A percentile compares a stretch with the other conserved stretches of the same genome.
Conservation (phyloP, 2,329 filamentous ascomycete species). For the Penicillium verrucosum region DNA sequence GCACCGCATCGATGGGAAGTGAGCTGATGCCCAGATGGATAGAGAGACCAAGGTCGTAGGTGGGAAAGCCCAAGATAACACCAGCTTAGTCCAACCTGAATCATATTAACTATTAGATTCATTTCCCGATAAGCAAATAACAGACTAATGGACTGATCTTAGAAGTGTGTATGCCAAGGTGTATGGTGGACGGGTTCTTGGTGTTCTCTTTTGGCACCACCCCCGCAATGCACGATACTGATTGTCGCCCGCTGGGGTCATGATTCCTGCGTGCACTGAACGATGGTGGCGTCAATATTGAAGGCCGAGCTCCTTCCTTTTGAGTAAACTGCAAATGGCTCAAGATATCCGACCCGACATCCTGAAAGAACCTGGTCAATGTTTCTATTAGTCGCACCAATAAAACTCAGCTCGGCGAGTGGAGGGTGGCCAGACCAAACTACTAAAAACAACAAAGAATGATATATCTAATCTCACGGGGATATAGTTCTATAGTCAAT, state of each 20-base stretch:
- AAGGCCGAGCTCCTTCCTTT: neutral
- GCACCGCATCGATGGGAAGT: neutral
- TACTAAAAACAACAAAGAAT: neutral
- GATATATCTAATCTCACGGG: neutral
- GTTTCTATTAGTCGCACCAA: neutral
- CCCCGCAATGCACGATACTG: too few species aligned
- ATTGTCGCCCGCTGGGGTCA: neutral
- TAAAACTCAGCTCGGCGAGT: neutral
- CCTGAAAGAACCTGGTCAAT: neutral
- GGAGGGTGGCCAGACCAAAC: neutral
- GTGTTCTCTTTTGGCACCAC: neutral
- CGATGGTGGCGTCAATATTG: neutral
- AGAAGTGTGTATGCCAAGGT: neutral
- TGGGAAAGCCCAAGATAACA: too few species aligned
- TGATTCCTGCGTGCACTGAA: neutral
- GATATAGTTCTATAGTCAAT: neutral
- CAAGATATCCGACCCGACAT: neutral
- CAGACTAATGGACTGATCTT: neutral
- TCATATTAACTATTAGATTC: fast-evolving
- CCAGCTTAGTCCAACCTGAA: too few species aligned
- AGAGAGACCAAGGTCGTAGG: too few species aligned
- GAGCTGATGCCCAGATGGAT: neutral
- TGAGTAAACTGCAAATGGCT: neutral
- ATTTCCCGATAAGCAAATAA: too few species aligned
- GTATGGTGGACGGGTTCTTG: neutral